phyloP scores from a whole-genome alignment of 2,329 filamentous ascomycete species.

The Fusarium sp. region DNA sequence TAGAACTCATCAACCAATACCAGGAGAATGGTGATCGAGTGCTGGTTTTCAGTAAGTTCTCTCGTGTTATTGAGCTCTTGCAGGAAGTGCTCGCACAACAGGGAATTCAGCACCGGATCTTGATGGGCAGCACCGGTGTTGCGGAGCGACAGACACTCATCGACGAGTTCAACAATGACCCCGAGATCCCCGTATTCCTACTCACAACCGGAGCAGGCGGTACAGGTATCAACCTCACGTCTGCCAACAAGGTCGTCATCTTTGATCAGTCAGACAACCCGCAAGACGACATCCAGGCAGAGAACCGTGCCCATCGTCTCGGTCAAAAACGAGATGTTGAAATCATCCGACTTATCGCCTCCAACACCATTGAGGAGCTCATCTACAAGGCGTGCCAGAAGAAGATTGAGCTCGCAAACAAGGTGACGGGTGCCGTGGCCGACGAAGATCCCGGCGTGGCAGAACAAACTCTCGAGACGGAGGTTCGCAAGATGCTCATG shows the following conservation, averaged over 20 bases:
- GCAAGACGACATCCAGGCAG: slow-evolving; percentile 97
- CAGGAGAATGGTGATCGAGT: slow-evolving; percentile 86
- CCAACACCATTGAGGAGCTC: slow-evolving; percentile 90
- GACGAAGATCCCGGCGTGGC: slow-evolving; percentile 50
- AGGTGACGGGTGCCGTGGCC: slow-evolving; percentile 62
- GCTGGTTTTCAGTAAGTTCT: slow-evolving; percentile 94
- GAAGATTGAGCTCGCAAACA: slow-evolving; percentile 88
- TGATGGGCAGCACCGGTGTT: slow-evolving; percentile 88
- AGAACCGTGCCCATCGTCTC: slow-evolving; percentile 95
- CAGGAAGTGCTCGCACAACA: slow-evolving; percentile 83
- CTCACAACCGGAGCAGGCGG: slow-evolving; percentile 94
- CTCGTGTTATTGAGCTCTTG: slow-evolving; percentile 90
- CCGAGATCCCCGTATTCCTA: slow-evolving; percentile 88
- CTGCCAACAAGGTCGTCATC: slow-evolving; percentile 97
- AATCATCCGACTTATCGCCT: slow-evolving; percentile 86
- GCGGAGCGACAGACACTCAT: slow-evolving; percentile 88
- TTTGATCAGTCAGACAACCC: slow-evolving; percentile 98
- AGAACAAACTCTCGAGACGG: slow-evolving; percentile 59
- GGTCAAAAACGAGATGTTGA: slow-evolving; percentile 94
- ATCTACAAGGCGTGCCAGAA: slow-evolving; percentile 93
- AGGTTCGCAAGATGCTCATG: slow-evolving; percentile 62
- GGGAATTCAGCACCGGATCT: slow-evolving; percentile 82
- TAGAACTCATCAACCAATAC: slow-evolving; percentile 81
- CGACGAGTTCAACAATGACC: slow-evolving; percentile 84
- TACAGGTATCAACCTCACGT: slow-evolving; percentile 96